Evolutionary conservation across 495 filamentous ascomycete genomes (phyloP).

Genomic region (Staphylotrichum longicolle): DNA sequence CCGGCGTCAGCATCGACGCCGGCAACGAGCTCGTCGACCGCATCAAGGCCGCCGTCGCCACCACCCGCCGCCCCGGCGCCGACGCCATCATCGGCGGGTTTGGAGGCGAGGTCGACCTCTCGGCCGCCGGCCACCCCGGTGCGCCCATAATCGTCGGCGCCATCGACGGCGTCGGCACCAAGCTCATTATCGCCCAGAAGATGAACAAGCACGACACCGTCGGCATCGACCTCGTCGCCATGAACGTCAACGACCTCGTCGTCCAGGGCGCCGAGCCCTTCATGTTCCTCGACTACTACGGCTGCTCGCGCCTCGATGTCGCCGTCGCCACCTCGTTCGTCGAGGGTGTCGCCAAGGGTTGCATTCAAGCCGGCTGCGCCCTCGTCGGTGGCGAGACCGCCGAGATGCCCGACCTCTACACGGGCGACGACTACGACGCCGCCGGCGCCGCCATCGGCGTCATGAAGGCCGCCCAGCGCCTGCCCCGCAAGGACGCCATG

Average conservation of each 20-base stretch:
- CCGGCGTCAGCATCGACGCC: conserved; percentile 88
- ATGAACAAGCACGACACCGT: conserved; percentile 88
- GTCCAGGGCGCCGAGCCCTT: conserved; percentile 92
- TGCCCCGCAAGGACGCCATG: conserved; percentile 78
- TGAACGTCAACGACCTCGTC: conserved; percentile 97
- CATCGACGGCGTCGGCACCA: conserved; percentile 95
- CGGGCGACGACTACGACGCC: conserved; percentile 80
- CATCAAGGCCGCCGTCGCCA: conserved; percentile 79
- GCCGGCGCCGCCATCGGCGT: conserved; percentile 85
- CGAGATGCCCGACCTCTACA: conserved; percentile 94
- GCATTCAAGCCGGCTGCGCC: conserved; percentile 76
- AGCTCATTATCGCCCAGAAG: conserved; percentile 88
- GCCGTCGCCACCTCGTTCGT: conserved; percentile 76
- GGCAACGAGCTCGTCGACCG: conserved; percentile 86
- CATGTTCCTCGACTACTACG: conserved; percentile 96
- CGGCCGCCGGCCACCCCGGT: conserved; percentile 67
- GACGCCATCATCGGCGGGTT: conserved; percentile 93
- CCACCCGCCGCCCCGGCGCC: conserved; percentile 78
- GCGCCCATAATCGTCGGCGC: conserved; percentile 80
- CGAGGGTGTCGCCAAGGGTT: conserved; percentile 81
- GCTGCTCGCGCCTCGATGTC: conserved; percentile 78
- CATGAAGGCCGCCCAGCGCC: conserved; percentile 62
- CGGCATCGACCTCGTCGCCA: conserved; percentile 93
- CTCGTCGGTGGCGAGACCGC: conserved; percentile 94
- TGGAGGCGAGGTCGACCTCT: conserved; percentile 82